Evolutionary conservation across 164 flowering plant genomes (phyloP).

Genomic region (Kalanchoe fedtschenkoi): DNA sequence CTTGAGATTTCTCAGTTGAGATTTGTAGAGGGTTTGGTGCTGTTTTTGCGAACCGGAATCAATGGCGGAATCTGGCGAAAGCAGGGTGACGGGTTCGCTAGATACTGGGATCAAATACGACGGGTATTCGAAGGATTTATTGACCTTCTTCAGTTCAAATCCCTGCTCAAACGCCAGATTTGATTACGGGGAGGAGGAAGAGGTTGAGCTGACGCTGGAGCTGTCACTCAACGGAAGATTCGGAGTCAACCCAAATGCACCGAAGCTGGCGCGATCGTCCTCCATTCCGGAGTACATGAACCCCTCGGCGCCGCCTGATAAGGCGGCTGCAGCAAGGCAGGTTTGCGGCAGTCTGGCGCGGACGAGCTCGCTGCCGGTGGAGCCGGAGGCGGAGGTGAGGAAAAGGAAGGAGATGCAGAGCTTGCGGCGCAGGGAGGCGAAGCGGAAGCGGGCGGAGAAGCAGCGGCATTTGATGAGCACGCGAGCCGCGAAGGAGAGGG

Average conservation of each 20-base stretch:
- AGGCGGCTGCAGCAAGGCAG: background rate
- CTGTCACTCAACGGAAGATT: constrained; percentile 46
- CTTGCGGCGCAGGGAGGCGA: constrained; percentile 33
- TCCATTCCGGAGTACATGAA: constrained; percentile 25
- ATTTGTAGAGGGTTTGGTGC: background rate
- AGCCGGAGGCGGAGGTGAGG: constrained; percentile 36
- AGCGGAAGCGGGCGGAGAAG: constrained; percentile 40
- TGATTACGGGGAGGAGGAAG: constrained; percentile 13
- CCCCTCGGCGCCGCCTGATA: background rate
- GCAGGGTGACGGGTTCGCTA: background rate
- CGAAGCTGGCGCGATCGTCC: constrained; percentile 23
- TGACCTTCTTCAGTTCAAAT: background rate
- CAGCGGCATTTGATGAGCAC: constrained; percentile 17
- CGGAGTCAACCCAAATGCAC: constrained; percentile 36
- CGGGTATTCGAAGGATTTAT: background rate
- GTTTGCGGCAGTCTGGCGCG: constrained; percentile 14
- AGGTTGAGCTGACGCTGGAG: constrained; percentile 42
- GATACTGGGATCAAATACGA: no score
- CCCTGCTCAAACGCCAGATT: background rate
- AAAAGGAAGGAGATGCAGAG: constrained; percentile 43
- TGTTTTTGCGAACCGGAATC: background rate
- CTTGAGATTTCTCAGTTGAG: background rate
- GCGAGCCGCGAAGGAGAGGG: constrained; percentile 9
- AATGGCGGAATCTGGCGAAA: background rate
- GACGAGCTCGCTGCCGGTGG: constrained; percentile 38